A percentile compares a stretch with the other conserved stretches of the same genome.
These are phyloP conservation scores for Malania oleifera DNA, from an alignment of 164 flowering plant species.

Conservation along the genomic window DNA sequence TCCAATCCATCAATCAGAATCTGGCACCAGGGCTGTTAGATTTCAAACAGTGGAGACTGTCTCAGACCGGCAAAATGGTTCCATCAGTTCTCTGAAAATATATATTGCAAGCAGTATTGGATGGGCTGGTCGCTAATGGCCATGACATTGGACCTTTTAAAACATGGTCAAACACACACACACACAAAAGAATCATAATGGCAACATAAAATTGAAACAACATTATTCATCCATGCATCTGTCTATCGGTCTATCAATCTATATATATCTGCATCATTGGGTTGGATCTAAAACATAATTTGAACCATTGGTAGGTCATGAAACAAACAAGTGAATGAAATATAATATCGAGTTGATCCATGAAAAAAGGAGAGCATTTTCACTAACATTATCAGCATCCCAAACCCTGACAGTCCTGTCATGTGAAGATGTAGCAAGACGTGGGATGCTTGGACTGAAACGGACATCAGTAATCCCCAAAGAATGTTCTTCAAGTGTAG, in stretches of 20 bases:
- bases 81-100: too few species aligned
- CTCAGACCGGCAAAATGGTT: too few species aligned
- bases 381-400: conserved; percentile 79
- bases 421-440: conserved; percentile 81
- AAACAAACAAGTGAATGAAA: not conserved
- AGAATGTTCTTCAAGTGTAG: conserved; percentile 70
- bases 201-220: too few species aligned
- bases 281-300: not conserved
- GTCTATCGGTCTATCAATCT: too few species aligned
- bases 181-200: too few species aligned
- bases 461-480: conserved; percentile 71
- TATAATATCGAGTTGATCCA: not conserved
- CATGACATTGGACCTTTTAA: not conserved
- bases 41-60: too few species aligned
- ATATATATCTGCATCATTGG: not conserved
- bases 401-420: conserved; percentile 83
- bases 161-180: not conserved
- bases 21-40: too few species aligned
- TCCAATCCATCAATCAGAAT: too few species aligned
- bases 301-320: not conserved
- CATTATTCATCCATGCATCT: too few species aligned
- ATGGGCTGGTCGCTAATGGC: not conserved
- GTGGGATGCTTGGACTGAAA: conserved; percentile 66
- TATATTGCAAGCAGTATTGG: too few species aligned
- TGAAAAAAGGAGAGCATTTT: not conserved